Conservation (phyloP, 2,329 filamentous ascomycete species). For the Talaromyces funiculosus region DNA sequence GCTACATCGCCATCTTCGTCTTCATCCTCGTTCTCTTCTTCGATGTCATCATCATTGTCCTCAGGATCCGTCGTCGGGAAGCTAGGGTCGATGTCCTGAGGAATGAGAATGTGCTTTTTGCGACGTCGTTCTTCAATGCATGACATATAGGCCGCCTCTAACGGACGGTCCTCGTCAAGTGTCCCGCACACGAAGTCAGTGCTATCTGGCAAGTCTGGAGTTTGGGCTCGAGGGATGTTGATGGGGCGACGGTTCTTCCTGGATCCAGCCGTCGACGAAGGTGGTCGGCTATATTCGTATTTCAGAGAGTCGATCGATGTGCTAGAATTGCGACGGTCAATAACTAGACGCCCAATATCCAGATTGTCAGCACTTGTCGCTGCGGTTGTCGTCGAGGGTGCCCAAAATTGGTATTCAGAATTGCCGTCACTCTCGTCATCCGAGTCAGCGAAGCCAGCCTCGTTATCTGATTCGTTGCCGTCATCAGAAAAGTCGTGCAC, state of each 20-base stretch:
- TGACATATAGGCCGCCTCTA: constrained; percentile 90
- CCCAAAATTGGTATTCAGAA: constrained; percentile 63
- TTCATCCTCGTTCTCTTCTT: constrained; percentile 51
- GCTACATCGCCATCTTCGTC: constrained; percentile 55
- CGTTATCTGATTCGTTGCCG: constrained; percentile 77
- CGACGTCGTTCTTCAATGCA: constrained; percentile 75
- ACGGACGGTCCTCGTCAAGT: constrained; percentile 84
- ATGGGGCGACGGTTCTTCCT: constrained; percentile 32
- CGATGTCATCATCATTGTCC: constrained; percentile 67
- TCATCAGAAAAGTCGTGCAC: constrained; percentile 50
- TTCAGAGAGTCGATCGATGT: constrained; percentile 50
- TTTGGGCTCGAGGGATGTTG: constrained; percentile 52
- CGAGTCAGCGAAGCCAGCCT: constrained; percentile 64
- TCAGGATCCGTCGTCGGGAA: constrained; percentile 94
- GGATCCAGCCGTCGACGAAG: constrained; percentile 22
- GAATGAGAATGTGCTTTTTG: constrained; percentile 73
- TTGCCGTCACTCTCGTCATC: constrained; percentile 61
- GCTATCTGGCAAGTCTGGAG: constrained; percentile 86
- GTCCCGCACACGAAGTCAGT: constrained; percentile 99
- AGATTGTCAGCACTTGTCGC: constrained; percentile 51
- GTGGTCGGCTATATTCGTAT: constrained; percentile 24
- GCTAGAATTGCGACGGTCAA: constrained; percentile 46
- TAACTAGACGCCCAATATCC: constrained; percentile 43
- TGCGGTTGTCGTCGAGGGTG: constrained; percentile 41
- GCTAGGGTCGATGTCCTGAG: constrained; percentile 96